Evolutionary conservation across 2,329 filamentous ascomycete species (phyloP).

Genomic region (Trichoderma brevicompactum): DNA sequence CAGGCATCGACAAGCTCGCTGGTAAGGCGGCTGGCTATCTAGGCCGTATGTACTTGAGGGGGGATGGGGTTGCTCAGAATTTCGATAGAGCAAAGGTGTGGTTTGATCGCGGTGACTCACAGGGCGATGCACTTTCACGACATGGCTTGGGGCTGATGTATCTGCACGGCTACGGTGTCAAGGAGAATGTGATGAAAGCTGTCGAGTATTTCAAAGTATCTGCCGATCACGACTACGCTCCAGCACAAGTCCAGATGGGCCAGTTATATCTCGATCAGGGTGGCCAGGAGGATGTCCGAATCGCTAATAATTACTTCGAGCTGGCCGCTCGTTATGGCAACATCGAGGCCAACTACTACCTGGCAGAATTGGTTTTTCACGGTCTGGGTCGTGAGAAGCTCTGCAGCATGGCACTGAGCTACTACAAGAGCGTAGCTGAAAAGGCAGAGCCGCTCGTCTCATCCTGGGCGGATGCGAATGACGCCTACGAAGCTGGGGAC

Average conservation of each 20-base stretch:
- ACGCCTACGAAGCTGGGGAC: conserved; percentile 78
- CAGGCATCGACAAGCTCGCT: conserved; percentile 75
- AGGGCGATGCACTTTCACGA: conserved; percentile 81
- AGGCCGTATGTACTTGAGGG: conserved; percentile 86
- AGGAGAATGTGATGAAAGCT: conserved; percentile 71
- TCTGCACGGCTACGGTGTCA: conserved; percentile 74
- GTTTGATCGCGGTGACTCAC: conserved; percentile 78
- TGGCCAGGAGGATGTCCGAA: conserved; percentile 66
- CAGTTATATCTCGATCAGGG: conserved; percentile 87
- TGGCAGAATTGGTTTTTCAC: conserved; percentile 83
- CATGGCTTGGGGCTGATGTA: conserved; percentile 85
- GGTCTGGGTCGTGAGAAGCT: conserved; percentile 80
- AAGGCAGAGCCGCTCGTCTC: conserved; percentile 74
- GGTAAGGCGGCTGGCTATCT: conserved; percentile 85
- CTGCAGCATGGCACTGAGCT: conserved; percentile 75
- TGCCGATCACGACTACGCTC: conserved; percentile 78
- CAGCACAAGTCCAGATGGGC: conserved; percentile 82
- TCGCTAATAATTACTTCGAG: conserved; percentile 85
- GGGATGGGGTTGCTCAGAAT: conserved; percentile 81
- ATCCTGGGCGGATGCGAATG: conserved; percentile 80
- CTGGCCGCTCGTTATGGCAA: conserved; percentile 80
- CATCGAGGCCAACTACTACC: conserved; percentile 89
- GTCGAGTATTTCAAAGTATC: conserved; percentile 77
- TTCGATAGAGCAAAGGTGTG: conserved; percentile 76
- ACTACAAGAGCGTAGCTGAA: conserved; percentile 82